Evolutionary conservation across 1,139 yeast species (phyloP), one percentile per base, ranked within the genome.

Genomic region (Geotrichum cucujoidarum): DNA sequence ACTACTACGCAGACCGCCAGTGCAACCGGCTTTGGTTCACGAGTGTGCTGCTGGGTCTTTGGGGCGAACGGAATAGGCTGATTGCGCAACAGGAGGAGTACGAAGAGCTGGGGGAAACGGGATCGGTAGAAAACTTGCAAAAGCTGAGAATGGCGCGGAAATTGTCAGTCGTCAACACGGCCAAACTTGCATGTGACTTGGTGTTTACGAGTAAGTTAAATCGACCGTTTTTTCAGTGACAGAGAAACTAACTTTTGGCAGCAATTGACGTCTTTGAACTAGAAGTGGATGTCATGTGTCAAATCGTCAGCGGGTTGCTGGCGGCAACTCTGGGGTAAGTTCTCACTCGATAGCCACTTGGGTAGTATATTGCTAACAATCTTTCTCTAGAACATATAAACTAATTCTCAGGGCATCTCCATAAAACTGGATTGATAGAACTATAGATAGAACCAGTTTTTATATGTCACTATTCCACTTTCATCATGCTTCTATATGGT

Each of bases 1-100:
- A 43, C 8, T 31, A 44, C 8, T 39, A 50, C 5, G 62, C 63
- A 11, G 64, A 60, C 21, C 43, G 48, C 16, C 62, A 61, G 35
- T 65, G 64, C 8, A 53, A 56, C 29, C 30, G 53, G 6, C 59
- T 58, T 6, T 64, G 68, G 68, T 49, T 58, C 29, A 24, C 54
- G 35, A 57, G 60, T n/a, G 61, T 64, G 21, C 13, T 54, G 20
- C 34, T 60, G 37, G 54, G 53, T 34, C 44, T 63, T 24, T 48
- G 53, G 32, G 39, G 46, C 11, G 60, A 58, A 40, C 51, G 25
- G 13, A 16, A 30, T 2, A 52, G 47, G 36, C 53, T 52, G 33
- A 20, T 40, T 6, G 24, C 31, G 35, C 35, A 30, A 39, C 48
- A 32, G 17, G 20, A 32, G 17, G 21, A 37, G 30, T 18, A 27